Base-by-base conservation (phyloP, 192 early-diverging fungal genomes). In the Kickxella alabastrina region DNA sequence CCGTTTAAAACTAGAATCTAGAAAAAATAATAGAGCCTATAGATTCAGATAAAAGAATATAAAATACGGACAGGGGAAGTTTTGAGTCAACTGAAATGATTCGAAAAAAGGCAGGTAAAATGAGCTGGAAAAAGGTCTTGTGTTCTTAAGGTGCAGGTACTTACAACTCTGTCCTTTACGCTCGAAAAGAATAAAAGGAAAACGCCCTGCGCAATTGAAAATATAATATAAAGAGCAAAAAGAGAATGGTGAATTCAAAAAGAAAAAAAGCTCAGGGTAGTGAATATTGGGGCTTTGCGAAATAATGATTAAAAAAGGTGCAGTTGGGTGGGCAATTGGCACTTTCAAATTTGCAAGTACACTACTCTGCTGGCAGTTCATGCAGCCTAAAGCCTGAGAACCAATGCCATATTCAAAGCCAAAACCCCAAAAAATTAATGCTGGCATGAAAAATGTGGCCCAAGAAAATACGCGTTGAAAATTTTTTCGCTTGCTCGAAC, bases 81-180 rank as follows among this genome's bases (percentile, higher is more conserved):
- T n/a, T n/a, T 38, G 6, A 18, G 9, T 42, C 2, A 42, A 42
- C n/a, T 24, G 43, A 27, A n/a, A 24, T 27, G 22, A 8, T 24
- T 24, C 18, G 12, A 44, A 4, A 44, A 44, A 44, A 26, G 40
- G 21, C 6, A 42, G 22, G 19, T 6, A 42, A 23, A 18, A 42
- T 22, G 15, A 42, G 4, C 4, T 23, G 40, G 21, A 26, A 40
- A 19, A 10, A 40, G 39, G 22, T 40, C 22, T 21, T 19, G 39
- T 6, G 18, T 10, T 5, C 18, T 19, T 40, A 6, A 21, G 5
- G 5, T 21, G 39, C 17, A 19, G 39, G 22, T 10, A 40, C 39
- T 40, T 40, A 40, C 39, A 40, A 40, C 39, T 40, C 39, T 10
- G 18, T 40, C 39, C 39, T 40, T 40, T 40, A 21, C 22, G 18